A percentile compares a stretch with the other conserved stretches of the same genome.
These are phyloP conservation scores for Carpinus fangiana DNA, from an alignment of 306 rosid genomes.

Conservation along the genomic window DNA sequence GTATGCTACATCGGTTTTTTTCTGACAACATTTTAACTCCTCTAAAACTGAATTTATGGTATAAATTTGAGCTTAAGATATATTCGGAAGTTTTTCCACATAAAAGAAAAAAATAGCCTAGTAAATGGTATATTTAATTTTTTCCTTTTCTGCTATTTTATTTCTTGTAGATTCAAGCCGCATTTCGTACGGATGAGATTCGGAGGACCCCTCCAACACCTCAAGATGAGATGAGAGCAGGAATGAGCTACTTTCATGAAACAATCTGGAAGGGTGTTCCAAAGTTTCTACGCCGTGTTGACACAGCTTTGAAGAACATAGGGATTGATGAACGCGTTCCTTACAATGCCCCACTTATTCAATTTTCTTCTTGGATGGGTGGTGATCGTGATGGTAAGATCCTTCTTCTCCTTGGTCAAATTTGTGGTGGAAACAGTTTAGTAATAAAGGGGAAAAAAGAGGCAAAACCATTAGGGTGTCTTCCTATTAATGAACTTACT, in stretches of 20 bases:
- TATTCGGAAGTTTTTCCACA: conserved; percentile 1
- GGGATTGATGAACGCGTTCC: conserved; percentile 93
- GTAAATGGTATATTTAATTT: conserved; percentile 7
- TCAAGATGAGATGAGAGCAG: conserved; percentile 99
- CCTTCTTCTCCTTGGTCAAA: conserved; percentile 18
- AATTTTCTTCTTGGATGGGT: conserved; percentile 99
- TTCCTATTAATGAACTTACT: not conserved
- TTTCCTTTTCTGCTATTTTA: conserved; percentile 11
- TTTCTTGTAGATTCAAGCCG: conserved; percentile 86
- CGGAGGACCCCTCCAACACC: conserved; percentile 94
- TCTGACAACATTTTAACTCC: conserved; percentile 2
- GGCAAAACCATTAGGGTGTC: not conserved
- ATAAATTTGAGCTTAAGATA: conserved; percentile 5
- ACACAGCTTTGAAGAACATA: conserved; percentile 89
- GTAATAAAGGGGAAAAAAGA: not conserved
- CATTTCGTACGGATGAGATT: conserved; percentile 96
- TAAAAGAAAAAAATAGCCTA: not conserved
- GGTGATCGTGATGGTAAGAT: conserved; percentile 97
- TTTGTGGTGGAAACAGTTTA: not conserved
- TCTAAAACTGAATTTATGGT: not conserved
- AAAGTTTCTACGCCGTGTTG: conserved; percentile 88
- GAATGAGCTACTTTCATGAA: conserved; percentile 99
- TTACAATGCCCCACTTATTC: conserved; percentile 93
- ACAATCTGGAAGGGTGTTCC: conserved; percentile 98
- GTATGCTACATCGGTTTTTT: not conserved